These are phyloP conservation scores for Talaromyces proteolyticus DNA, from an alignment of 495 filamentous ascomycete genomes.

Conservation along the genomic window DNA sequence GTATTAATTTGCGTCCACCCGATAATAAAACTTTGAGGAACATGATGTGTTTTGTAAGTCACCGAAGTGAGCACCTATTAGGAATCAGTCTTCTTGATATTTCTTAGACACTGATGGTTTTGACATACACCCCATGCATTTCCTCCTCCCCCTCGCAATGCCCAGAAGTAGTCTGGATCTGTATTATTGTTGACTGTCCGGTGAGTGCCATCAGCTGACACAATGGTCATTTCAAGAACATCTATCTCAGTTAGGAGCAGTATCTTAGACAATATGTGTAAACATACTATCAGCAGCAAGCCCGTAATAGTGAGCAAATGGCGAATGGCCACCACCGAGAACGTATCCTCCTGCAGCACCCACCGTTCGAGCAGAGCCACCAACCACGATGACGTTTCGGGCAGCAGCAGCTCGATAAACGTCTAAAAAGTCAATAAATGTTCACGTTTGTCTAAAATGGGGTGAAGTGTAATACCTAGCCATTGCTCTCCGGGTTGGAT, in stretches of 20 bases:
- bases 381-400: slow-evolving; percentile 12
- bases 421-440: slow-evolving; percentile 12
- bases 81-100: no score
- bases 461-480: not conserved
- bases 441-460: not conserved
- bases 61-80: not conserved
- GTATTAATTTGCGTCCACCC: not conserved
- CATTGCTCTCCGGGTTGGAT: slow-evolving; percentile 15
- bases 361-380: slow-evolving; percentile 18
- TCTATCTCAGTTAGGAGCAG: not conserved
- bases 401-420: slow-evolving; percentile 9
- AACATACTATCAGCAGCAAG: slow-evolving; percentile 7
- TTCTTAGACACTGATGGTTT: not conserved
- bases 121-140: slow-evolving; percentile 19
- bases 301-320: slow-evolving; percentile 2
- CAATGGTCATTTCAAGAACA: slow-evolving; percentile 19
- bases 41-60: not conserved
- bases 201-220: slow-evolving; percentile 34
- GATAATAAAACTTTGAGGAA: not conserved
- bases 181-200: slow-evolving; percentile 1
- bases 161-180: slow-evolving; percentile 52
- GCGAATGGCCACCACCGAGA: slow-evolving; percentile 10
- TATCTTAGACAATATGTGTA: not conserved
- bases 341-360: slow-evolving; percentile 12
- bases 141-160: slow-evolving; percentile 21